These are phyloP conservation scores for Russula foetens DNA, from an alignment of 768 basidiomycete genomes.

Conservation along the genomic window DNA sequence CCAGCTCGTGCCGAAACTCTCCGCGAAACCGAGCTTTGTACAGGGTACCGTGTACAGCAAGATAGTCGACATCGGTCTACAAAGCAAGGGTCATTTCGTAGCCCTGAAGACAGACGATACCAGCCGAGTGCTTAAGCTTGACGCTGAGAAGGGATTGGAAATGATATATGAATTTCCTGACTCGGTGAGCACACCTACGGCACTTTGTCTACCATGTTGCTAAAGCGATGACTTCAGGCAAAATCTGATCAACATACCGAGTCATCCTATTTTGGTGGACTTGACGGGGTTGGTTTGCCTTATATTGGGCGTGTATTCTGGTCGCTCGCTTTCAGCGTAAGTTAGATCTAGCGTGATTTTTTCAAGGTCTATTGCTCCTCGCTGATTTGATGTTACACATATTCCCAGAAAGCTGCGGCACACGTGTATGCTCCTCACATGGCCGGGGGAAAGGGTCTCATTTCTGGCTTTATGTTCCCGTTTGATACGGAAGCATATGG, in stretches of 20 bases:
- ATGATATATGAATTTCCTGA: constrained; percentile 48
- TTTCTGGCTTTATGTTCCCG: constrained; percentile 48
- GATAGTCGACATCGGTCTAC: constrained; percentile 56
- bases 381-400: constrained; percentile 1
- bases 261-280: constrained; percentile 50
- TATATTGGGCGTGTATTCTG: constrained; percentile 61
- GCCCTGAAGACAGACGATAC: constrained; percentile 48
- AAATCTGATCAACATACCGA: constrained; percentile 34
- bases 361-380: neutral
- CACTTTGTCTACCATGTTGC: neutral
- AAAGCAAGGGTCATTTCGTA: constrained; percentile 49
- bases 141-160: constrained; percentile 34
- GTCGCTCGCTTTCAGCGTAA: constrained; percentile 48
- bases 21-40: constrained; percentile 36
- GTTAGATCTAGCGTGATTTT: constrained; percentile 20
- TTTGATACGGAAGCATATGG: constrained; percentile 65
- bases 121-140: constrained; percentile 46
- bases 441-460: constrained; percentile 36
- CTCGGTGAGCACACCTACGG: constrained; percentile 33
- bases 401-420: constrained; percentile 41
- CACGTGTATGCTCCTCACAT: constrained; percentile 48
- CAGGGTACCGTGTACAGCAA: constrained; percentile 39
- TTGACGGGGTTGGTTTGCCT: constrained; percentile 41
- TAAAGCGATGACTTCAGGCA: constrained; percentile 27
- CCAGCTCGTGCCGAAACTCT: constrained; percentile 42